A percentile compares a stretch with the other conserved stretches of the same genome.
phyloP scores from a whole-genome alignment of 805 yeast species.

The Saccharomyces cerevisiae region DNA sequence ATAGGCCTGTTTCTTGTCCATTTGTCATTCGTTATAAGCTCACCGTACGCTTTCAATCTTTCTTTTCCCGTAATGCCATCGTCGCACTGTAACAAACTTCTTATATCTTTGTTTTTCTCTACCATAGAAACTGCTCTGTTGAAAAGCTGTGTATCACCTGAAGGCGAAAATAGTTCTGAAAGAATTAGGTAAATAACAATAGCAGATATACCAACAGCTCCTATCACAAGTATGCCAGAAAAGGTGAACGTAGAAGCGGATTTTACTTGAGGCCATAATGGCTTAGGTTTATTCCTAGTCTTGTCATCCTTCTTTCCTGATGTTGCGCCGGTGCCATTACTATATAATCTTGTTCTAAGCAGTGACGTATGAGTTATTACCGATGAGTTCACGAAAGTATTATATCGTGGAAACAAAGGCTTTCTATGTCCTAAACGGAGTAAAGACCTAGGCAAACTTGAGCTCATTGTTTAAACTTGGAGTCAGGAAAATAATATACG shows the following conservation, averaged over 20 bases:
- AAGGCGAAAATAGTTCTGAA: constrained; percentile 77
- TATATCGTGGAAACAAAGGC: background rate
- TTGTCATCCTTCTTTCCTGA: constrained; percentile 14
- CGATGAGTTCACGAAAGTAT: background rate
- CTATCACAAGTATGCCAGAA: constrained; percentile 55
- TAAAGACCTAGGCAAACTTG: background rate
- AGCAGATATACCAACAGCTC: constrained; percentile 61
- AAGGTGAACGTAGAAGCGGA: constrained; percentile 54
- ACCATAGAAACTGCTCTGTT: constrained; percentile 75
- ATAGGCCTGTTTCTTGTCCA: constrained; percentile 89
- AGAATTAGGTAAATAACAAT: constrained; percentile 64
- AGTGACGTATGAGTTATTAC: background rate
- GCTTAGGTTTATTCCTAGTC: constrained; percentile 17
- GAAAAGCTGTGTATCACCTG: constrained; percentile 86
- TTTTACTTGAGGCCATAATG: constrained; percentile 40
- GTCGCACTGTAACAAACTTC: constrained; percentile 45
- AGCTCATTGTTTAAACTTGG: background rate
- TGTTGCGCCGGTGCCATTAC: background rate
- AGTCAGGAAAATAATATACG: background rate
- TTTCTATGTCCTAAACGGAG: background rate
- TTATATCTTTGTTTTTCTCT: constrained; percentile 57
- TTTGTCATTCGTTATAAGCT: constrained; percentile 50
- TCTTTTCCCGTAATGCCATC: constrained; percentile 36
- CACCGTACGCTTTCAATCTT: constrained; percentile 79
- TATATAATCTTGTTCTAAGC: background rate